Evolutionary conservation across 2,329 filamentous ascomycete genomes (phyloP).

Genomic region (Teratosphaeria viscida): DNA sequence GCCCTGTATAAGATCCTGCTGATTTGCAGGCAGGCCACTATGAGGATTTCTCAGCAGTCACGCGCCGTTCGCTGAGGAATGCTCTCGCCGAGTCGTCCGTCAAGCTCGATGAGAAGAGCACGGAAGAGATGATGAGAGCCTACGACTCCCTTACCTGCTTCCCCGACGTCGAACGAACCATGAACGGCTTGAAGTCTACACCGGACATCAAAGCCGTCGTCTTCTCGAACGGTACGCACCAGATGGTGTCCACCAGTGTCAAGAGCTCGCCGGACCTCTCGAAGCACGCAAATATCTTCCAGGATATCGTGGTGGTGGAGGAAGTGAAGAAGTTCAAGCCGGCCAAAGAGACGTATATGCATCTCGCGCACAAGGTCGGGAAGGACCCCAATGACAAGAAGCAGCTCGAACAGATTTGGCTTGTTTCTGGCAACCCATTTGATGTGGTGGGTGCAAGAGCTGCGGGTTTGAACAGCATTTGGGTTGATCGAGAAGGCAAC

Average conservation of each 20-base stretch:
- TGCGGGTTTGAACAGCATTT: constrained; percentile 53
- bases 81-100: constrained; percentile 50
- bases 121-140: constrained; percentile 46
- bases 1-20: background rate
- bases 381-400: constrained; percentile 32
- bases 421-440: constrained; percentile 64
- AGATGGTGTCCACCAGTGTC: constrained; percentile 54
- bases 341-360: constrained; percentile 48
- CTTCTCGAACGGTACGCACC: constrained; percentile 59
- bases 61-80: constrained; percentile 51
- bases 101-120: constrained; percentile 34
- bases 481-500: constrained; percentile 52
- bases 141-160: constrained; percentile 58
- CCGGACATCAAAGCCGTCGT: constrained; percentile 45
- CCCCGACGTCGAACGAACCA: constrained; percentile 48
- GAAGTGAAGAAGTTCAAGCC: constrained; percentile 54
- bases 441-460: constrained; percentile 56
- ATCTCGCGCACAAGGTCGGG: constrained; percentile 44
- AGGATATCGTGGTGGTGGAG: constrained; percentile 52
- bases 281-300: constrained; percentile 39
- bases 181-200: constrained; percentile 36
- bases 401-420: constrained; percentile 47
- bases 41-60: constrained; percentile 53
- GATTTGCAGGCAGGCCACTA: constrained; percentile 45
- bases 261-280: constrained; percentile 46